Base-by-base conservation (phyloP, 768 basidiomycete genomes). In the Lentinula sp. region DNA sequence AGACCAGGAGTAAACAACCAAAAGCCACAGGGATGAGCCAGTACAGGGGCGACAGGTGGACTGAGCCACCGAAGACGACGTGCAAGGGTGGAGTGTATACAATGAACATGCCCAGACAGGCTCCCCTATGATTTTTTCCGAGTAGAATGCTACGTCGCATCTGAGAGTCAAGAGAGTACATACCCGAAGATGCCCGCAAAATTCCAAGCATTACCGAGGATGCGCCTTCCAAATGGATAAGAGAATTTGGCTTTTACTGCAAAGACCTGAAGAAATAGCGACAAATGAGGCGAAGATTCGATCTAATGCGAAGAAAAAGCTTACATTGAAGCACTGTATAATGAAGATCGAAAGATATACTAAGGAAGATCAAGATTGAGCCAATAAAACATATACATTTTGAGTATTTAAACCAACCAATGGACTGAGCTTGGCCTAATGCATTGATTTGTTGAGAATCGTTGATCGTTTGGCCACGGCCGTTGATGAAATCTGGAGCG, bases 51-150 rank as follows among this genome's bases (percentile, higher is more conserved):
- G 80, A 82, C 16, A 86, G 74, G 48, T 74, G 78, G 69, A 76
- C 68, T 0, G 84, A 80, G 13, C 86, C 86, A 2, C 85, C 84
- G 66, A 88, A 88, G 11, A 87, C 86, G 64, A 84, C 81, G 64
- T 85, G 85, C 45, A 88, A 71, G 42, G 87, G 87, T 16, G 86
- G 86, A 0, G 84, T 85, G 70, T 88, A 88, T 64, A 87, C 76
- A 66, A 87, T 80, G 69, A 87, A 86, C 73, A 88, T 84, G 50
- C 84, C 85, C 13, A 88, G 74, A 57, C 78, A 80, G 13, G 84
- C 86, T 13, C 86, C 86, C 0, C 74, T 56, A 21, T 31, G 21
- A 42, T 21, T 43, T 18, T 18, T 28, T 28, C 3, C 28, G 28
- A 23, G 28, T 23, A 31, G 31, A 15, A 54, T 11, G 5, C 15